Evolutionary conservation across 208 protist genomes (phyloP).

Genomic region (Trypanosoma caninum): DNA sequence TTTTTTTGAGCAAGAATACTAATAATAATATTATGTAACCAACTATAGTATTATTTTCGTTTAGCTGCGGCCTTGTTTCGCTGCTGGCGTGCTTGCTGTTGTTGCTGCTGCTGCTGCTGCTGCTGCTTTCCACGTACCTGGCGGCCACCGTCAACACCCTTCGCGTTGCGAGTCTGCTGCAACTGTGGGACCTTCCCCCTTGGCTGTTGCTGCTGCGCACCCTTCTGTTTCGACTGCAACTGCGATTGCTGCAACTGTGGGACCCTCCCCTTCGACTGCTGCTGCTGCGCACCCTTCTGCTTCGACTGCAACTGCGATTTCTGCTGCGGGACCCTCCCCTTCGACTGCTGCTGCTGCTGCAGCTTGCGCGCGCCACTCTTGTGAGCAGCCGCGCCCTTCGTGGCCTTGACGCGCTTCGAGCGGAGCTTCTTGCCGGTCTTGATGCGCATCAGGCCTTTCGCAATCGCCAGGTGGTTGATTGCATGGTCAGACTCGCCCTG

Average conservation of each 20-base stretch:
- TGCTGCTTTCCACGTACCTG: too few species aligned
- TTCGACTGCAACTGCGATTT: too few species aligned
- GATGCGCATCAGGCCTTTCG: constrained; percentile 80
- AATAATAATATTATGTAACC: too few species aligned
- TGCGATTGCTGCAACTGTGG: constrained; percentile 24
- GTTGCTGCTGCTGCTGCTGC: too few species aligned
- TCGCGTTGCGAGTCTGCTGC: constrained; percentile 11
- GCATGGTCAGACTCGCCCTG: constrained; percentile 93
- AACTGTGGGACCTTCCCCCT: constrained; percentile 17
- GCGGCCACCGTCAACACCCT: not conserved
- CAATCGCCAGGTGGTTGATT: constrained; percentile 93
- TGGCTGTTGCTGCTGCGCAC: not conserved
- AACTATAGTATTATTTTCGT: too few species aligned
- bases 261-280: constrained; percentile 3
- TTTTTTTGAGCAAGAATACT: too few species aligned
- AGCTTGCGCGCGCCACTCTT: constrained; percentile 4
- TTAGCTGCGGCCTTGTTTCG: too few species aligned
- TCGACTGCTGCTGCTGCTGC: constrained; percentile 13
- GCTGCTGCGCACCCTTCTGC: constrained; percentile 7
- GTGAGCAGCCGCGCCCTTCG: constrained; percentile 23
- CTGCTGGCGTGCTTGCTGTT: too few species aligned
- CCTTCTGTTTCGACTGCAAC: too few species aligned
- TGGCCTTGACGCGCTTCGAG: constrained; percentile 38
- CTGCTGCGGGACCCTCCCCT: constrained; percentile 12
- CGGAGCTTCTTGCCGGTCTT: constrained; percentile 82